Evolutionary conservation across 805 yeast species (phyloP).

Genomic region (Kuraishia borneana): DNA sequence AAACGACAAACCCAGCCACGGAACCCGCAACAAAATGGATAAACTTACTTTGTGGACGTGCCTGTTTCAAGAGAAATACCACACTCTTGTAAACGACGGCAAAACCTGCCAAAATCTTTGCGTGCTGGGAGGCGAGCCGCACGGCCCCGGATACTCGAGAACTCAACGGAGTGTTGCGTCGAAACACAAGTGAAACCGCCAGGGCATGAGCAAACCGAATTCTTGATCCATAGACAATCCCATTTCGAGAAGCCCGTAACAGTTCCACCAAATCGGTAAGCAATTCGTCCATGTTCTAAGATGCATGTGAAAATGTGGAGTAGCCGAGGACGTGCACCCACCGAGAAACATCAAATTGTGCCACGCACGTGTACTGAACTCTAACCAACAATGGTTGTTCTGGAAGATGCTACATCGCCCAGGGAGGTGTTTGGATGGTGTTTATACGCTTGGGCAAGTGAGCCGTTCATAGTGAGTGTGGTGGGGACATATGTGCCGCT

Average conservation of each 20-base stretch:
- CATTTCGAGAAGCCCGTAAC: conserved; percentile 3
- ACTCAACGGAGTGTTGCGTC: conserved; percentile 2
- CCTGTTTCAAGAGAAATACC: conserved; percentile 2
- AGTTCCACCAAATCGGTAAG: too few species aligned
- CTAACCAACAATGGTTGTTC: too few species aligned
- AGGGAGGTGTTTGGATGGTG: conserved; percentile 57
- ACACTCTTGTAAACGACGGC: conserved; percentile 15
- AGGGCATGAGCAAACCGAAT: conserved; percentile 5
- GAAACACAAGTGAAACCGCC: conserved; percentile 3
- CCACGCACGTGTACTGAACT: too few species aligned
- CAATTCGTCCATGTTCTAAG: neutral
- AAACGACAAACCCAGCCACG: conserved; percentile 17
- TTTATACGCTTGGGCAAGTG: conserved; percentile 63
- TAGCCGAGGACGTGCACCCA: neutral
- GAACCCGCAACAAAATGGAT: conserved; percentile 18
- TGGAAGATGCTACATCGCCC: conserved; percentile 23
- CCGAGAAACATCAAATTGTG: too few species aligned
- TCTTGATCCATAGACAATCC: conserved; percentile 4
- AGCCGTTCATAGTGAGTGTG: conserved; percentile 71
- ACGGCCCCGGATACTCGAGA: neutral
- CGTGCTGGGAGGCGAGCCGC: conserved; percentile 17
- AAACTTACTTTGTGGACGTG: neutral
- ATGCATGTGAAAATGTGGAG: neutral
- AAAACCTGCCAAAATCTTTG: conserved; percentile 17
- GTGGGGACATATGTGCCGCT: conserved; percentile 73